These are phyloP conservation scores for Leccinellum albellum DNA, from an alignment of 768 basidiomycete genomes.

Conservation along the genomic window DNA sequence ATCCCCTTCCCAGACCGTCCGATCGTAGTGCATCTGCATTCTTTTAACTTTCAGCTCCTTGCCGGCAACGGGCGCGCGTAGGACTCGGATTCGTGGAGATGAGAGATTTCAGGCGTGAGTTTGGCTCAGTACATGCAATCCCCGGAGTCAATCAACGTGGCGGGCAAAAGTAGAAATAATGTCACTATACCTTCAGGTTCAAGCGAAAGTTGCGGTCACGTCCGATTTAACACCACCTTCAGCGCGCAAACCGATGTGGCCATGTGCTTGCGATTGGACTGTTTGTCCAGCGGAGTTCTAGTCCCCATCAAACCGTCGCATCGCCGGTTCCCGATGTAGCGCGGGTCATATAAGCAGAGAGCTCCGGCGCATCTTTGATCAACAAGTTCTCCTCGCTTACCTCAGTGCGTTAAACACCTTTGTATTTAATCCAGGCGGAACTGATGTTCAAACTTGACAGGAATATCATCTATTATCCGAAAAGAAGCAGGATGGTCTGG, in stretches of 20 bases:
- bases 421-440: background rate
- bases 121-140: background rate
- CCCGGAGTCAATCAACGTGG: background rate
- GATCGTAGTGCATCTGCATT: background rate
- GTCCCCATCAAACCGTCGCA: no score
- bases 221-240: no score
- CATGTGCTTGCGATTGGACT: no score
- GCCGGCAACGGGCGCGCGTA: background rate
- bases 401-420: background rate
- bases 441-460: background rate
- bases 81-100: background rate
- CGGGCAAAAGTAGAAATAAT: no score
- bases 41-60: background rate
- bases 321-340: background rate
- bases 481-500: constrained; percentile 9
- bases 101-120: no score
- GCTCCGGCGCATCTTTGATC: background rate
- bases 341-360: background rate
- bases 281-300: no score
- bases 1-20: background rate
- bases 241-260: no score
- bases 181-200: background rate
- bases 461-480: background rate
- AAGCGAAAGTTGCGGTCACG: no score
- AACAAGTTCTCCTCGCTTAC: background rate